Evolutionary conservation across 2,329 filamentous ascomycete species (phyloP), one percentile per base, ranked within the genome.

Genomic region (Colletotrichum costaricense): DNA sequence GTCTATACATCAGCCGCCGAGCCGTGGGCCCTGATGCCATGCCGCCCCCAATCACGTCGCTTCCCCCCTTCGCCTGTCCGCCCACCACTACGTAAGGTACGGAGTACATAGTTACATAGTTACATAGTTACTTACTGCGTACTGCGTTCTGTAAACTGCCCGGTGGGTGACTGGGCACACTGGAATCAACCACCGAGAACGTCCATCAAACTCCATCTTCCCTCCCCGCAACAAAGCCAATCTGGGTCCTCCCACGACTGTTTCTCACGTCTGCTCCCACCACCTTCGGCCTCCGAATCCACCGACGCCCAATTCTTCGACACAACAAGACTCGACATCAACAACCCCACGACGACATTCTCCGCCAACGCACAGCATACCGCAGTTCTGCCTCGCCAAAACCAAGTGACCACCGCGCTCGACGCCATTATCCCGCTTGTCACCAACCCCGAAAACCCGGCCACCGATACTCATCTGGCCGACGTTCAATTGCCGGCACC

Each of bases 181-280:
- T 42, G 38, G 38, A 42, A 56, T 56, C 63, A 42, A 65, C 22
- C 63, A 57, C 24, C 52, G 46, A 54, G 65, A 49, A 49, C 42
- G 19, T 22, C 38, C 54, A 56, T 49, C 33, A 38, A 59, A 65
- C 60, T 64, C 66, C 49, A 57, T 66, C 55, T 63, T 19, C 35
- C 38, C 67, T 65, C 71, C 71, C 71, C 67, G 71, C 71, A 71
- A 65, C 56, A 70, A 42, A 66, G 46, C 55, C 26, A 38, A 60
- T 52, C 24, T 49, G 22, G 22, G 12, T 26, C 42, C 12, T 52
- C 65, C 60, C 24, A 66, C 71, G 67, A 57, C 67, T 52, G 42
- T 49, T 49, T 49, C 42, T 49, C 42, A 49, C 38, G 14, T 42
- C 16, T 42, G 19, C 42, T 65, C 65, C 46, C 49, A 71, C 62